These are phyloP conservation scores for Apiospora saccharicola DNA, from an alignment of 2,329 filamentous ascomycete species.

Conservation along the genomic window DNA sequence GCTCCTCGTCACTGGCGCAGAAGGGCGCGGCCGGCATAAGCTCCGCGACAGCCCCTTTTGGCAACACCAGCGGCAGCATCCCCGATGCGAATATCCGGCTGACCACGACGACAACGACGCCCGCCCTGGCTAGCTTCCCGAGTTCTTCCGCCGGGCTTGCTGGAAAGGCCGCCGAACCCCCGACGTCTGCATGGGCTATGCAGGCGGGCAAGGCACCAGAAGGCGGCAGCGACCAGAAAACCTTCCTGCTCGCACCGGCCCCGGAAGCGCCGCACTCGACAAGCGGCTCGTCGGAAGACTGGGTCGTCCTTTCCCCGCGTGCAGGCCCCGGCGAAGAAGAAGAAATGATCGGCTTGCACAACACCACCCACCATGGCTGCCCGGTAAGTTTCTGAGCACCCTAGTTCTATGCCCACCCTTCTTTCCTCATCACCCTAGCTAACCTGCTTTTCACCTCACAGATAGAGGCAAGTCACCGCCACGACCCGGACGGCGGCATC, in stretches of 20 bases:
- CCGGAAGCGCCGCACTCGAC: background rate
- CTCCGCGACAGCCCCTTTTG: background rate
- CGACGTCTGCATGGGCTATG: background rate
- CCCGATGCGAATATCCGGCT: background rate
- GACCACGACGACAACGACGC: background rate
- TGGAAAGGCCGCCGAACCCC: background rate
- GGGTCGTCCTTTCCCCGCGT: background rate
- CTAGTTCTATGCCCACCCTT: background rate
- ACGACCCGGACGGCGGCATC: slow-evolving; percentile 11
- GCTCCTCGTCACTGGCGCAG: background rate
- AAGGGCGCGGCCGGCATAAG: background rate
- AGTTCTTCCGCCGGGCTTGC: background rate
- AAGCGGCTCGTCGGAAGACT: background rate
- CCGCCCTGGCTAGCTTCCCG: background rate
- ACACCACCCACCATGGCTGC: slow-evolving; percentile 1
- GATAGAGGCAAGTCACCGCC: slow-evolving; percentile 12
- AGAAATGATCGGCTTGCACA: background rate
- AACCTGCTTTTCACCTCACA: background rate
- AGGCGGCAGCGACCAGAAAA: background rate
- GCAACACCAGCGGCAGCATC: no score
- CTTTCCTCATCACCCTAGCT: background rate
- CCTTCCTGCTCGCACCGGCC: background rate
- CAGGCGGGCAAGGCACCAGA: background rate
- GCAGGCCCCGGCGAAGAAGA: background rate
- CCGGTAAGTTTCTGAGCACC: background rate